Evolutionary conservation across 2,329 filamentous ascomycete genomes (phyloP).

Genomic region (Monosporascus sp.): DNA sequence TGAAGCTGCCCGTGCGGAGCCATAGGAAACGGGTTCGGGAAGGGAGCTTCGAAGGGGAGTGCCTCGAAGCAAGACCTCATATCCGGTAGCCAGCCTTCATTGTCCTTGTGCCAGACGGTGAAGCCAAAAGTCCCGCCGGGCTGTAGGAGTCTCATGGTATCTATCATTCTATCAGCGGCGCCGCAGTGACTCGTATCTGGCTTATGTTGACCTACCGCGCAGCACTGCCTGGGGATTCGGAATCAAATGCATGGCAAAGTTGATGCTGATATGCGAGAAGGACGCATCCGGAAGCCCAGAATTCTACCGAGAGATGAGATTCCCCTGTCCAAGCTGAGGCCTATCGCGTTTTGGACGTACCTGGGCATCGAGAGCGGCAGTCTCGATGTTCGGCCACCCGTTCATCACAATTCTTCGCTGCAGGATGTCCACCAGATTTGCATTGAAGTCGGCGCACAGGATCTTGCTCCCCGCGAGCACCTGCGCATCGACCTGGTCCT

Average conservation of each 20-base stretch:
- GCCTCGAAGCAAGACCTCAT: slow-evolving; percentile 33
- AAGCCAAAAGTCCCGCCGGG: slow-evolving; percentile 34
- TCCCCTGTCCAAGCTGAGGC: neutral
- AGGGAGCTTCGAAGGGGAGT: slow-evolving; percentile 35
- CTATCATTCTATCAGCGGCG: slow-evolving; percentile 14
- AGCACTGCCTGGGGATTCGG: slow-evolving; percentile 34
- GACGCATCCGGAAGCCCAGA: slow-evolving; percentile 32
- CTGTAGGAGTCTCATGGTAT: slow-evolving; percentile 34
- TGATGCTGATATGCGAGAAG: slow-evolving; percentile 40
- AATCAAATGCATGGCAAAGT: slow-evolving; percentile 43
- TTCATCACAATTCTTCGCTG: slow-evolving; percentile 33
- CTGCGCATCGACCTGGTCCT: slow-evolving; percentile 31
- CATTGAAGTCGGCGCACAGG: slow-evolving; percentile 43
- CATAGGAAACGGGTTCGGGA: slow-evolving; percentile 29
- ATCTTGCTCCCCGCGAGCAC: slow-evolving; percentile 39
- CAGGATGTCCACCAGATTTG: slow-evolving; percentile 35
- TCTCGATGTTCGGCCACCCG: slow-evolving; percentile 41
- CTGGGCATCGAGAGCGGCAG: slow-evolving; percentile 40
- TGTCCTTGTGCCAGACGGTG: slow-evolving; percentile 28
- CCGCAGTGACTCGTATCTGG: neutral
- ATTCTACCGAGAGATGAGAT: slow-evolving; percentile 22
- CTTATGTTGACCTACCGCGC: slow-evolving; percentile 22
- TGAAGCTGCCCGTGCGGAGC: slow-evolving; percentile 33
- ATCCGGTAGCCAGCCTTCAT: slow-evolving; percentile 32
- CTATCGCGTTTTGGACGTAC: slow-evolving; percentile 23